Base-by-base conservation (phyloP, 768 basidiomycete species). In the Galerina marginata region DNA sequence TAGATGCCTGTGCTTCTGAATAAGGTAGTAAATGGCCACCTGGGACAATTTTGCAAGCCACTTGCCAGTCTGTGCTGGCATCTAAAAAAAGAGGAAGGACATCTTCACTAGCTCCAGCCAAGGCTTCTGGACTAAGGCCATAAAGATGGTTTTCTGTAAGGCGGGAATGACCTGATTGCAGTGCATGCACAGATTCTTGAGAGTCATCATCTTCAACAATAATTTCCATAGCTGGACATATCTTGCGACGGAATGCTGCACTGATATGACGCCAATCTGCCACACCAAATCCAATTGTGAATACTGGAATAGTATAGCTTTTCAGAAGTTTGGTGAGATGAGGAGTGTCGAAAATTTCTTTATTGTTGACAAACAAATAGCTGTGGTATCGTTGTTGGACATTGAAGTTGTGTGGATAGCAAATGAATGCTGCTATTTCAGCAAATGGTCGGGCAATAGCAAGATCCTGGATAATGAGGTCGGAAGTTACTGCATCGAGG, bases 381-480 rank as follows among this genome's bases (percentile, higher is more conserved):
- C 16, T 61, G 12, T 39, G 23, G 33, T 61, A 65, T 1, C 26
- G 53, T 1, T 26, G 15, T 9, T 26, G 29, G n/a, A 62, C 42
- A 12, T 43, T 10, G 2, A 39, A 25, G 1, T 44, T 5, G 9
- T 45, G 15, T 1, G 52, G 45, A 42, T 61, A 52, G 38, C 49
- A 58, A 0, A 50, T n/a, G 11, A 12, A 26, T 1, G 62, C 59
- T 6, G 57, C 57, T 0, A 64, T 15, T 4, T 45, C 16, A 10
- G 65, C 65, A 42, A 66, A 66, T 0, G 62, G 65, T 0, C 62
- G 62, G 9, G 60, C 59, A 14, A 74, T 44, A 0, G 69, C 65
- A 3, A 71, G 69, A 6, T 69, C 54, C 48, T 74, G 73, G 5
- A 76, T 61, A 0, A 75, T 26, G 0, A 75, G 20, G 46, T 74